Evolutionary conservation across 345 rosid species (phyloP).

Genomic region (Citrus unshiu): DNA sequence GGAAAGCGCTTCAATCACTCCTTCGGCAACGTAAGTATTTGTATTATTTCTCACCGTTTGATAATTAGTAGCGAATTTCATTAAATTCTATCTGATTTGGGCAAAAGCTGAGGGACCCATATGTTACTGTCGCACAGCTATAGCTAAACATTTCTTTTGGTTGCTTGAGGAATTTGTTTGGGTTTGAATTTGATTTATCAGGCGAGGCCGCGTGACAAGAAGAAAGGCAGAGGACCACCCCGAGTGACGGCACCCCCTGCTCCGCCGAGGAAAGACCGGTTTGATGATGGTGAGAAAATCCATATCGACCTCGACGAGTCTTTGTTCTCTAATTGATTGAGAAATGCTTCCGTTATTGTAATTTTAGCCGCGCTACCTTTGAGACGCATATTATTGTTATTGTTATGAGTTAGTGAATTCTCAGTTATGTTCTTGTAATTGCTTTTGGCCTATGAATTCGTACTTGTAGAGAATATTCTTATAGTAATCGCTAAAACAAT

Average conservation of each 20-base stretch:
- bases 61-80: background rate
- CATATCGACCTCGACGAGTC: constrained; percentile 75
- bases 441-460: background rate
- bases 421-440: background rate
- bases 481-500: too few relatives aligned
- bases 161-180: background rate
- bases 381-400: background rate
- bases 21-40: constrained; percentile 71
- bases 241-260: constrained; percentile 61
- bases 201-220: constrained; percentile 95
- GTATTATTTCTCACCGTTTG: background rate
- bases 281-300: constrained; percentile 55
- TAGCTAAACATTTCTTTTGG: too few relatives aligned
- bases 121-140: background rate
- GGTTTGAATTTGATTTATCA: constrained; percentile 19
- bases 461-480: too few relatives aligned
- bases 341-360: constrained; percentile 11
- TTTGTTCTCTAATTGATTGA: constrained; percentile 43
- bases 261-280: constrained; percentile 60
- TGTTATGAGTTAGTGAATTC: background rate
- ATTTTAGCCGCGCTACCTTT: background rate
- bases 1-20: constrained; percentile 96
- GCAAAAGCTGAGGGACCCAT: background rate
- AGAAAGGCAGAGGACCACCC: constrained; percentile 84
- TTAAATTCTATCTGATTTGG: background rate